A percentile compares a stretch with the other conserved stretches of the same genome.
Evolutionary conservation across 305 asterid genomes (phyloP).

Genomic region (Fraxinus xanthoxyloides): DNA sequence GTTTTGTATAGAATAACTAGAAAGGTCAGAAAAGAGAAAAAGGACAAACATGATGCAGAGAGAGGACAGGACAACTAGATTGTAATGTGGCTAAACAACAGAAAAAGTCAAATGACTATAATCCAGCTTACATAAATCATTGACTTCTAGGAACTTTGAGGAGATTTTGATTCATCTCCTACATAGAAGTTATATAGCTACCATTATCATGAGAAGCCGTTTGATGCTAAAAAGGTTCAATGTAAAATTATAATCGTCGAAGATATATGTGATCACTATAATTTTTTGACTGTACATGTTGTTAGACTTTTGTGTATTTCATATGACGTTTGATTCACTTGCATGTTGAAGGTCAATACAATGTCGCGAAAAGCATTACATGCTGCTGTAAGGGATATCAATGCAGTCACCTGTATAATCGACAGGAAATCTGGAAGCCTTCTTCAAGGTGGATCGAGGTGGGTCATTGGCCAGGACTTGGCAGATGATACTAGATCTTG

Average conservation of each 20-base stretch:
- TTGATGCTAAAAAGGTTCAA: not conserved
- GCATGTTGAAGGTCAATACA: constrained; percentile 38
- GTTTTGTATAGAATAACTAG: not conserved
- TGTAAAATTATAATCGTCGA: not conserved
- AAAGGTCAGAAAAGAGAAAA: not conserved
- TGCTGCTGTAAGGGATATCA: constrained; percentile 33
- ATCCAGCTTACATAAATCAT: not conserved
- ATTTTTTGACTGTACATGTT: not conserved
- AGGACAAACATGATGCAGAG: not conserved
- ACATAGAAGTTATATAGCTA: not conserved
- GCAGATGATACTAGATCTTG: constrained; percentile 27
- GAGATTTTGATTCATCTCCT: not conserved
- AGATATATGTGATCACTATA: not conserved
- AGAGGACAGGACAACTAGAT: not conserved
- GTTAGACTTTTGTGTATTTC: not conserved
- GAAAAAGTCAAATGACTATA: not conserved
- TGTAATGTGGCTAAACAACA: not conserved
- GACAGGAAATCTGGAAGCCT: constrained; percentile 25
- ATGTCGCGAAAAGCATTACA: constrained; percentile 27
- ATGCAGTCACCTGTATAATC: constrained; percentile 26
- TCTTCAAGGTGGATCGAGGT: constrained; percentile 12
- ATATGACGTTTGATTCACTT: constrained; percentile 11
- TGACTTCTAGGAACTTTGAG: not conserved
- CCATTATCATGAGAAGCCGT: not conserved
- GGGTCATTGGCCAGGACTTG: constrained; percentile 27